Base-by-base conservation (phyloP, 2,329 filamentous ascomycete species). In the Colletotrichum sp. region DNA sequence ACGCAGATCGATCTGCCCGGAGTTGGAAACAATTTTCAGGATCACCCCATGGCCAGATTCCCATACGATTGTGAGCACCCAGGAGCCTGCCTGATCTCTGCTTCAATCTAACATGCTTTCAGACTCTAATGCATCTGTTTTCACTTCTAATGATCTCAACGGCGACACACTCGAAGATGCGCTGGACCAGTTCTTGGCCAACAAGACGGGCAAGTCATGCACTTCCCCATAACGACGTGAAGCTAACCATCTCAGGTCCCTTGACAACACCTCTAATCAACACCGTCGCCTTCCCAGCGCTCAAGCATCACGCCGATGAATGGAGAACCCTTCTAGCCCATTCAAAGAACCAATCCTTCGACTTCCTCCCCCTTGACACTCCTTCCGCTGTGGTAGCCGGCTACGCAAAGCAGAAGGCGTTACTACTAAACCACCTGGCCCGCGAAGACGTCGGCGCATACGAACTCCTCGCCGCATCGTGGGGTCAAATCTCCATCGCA, bases 331-430 rank as follows among this genome's bases (percentile, higher is more conserved):
- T 77, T 27, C 44, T 75, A 1, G 30, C 78, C 12, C 81, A 82
- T 65, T 80, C 81, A 65, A 8, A 65, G 12, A 79, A 80, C 5
- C 78, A 71, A 9, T 82, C 36, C 30, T 72, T 62, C 8, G 80
- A 80, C 15, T 80, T 82, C 34, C 69, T 77, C 27, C 44, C 36
- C 2, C 34, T 75, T 11, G 66, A 77, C 36, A 82, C 82, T 8
- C 80, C 86, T 59, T 77, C 81, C 0, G 80, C 82, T 5, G 84
- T 87, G 8, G 78, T 82, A 6, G 81, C 82, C 2, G 86, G 87
- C 30, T 87, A 86, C 78, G 75, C 78, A 6, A 79, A 78, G 5
- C 86, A 87, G 78, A 83, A 83, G 63, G 72, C 80, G 34, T 61
- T 82, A 13, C 44, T 82, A 6, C 65, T 79, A 2, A 61, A 77